Evolutionary conservation across 164 flowering plant species (phyloP).

Genomic region (Piper longum): DNA sequence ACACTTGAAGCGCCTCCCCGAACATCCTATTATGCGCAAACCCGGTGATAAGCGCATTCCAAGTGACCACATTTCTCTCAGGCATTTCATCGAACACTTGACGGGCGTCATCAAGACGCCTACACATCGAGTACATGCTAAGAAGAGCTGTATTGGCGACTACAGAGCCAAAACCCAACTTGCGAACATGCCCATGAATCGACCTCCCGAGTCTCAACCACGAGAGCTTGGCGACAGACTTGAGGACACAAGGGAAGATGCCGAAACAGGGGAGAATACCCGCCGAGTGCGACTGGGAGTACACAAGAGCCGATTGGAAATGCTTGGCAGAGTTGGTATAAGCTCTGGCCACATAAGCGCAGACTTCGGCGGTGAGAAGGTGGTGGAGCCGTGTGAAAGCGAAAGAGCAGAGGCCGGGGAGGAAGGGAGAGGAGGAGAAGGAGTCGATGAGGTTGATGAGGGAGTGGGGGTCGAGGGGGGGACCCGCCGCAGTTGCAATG

Average conservation of each 20-base stretch:
- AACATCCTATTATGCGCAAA: conserved; percentile 18
- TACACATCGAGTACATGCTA: conserved; percentile 19
- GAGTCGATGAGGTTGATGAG: conserved; percentile 13
- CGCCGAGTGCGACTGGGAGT: conserved; percentile 13
- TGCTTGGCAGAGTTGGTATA: conserved; percentile 15
- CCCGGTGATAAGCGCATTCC: conserved; percentile 31
- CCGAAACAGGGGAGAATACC: conserved; percentile 15
- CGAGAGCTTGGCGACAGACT: conserved; percentile 14
- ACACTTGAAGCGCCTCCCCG: conserved; percentile 5
- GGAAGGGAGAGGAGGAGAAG: conserved; percentile 7
- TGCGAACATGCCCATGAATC: conserved; percentile 18
- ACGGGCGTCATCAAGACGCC: conserved; percentile 10
- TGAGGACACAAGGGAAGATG: conserved; percentile 19
- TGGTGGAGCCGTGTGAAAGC: conserved; percentile 11
- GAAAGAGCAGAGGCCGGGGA: conserved; percentile 4
- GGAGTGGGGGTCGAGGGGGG: conserved; percentile 7
- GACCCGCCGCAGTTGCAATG: conserved; percentile 3
- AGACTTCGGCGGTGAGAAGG: conserved; percentile 8
- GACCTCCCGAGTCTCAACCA: conserved; percentile 13
- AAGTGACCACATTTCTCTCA: conserved; percentile 20
- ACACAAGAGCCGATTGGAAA: conserved; percentile 17
- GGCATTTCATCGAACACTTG: conserved; percentile 29
- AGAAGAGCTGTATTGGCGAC: conserved; percentile 22
- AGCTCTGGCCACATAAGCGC: conserved; percentile 14
- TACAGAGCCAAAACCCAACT: conserved; percentile 21